phyloP scores from a whole-genome alignment of 1,139 yeast genomes.

The Williopsis jadinii region DNA sequence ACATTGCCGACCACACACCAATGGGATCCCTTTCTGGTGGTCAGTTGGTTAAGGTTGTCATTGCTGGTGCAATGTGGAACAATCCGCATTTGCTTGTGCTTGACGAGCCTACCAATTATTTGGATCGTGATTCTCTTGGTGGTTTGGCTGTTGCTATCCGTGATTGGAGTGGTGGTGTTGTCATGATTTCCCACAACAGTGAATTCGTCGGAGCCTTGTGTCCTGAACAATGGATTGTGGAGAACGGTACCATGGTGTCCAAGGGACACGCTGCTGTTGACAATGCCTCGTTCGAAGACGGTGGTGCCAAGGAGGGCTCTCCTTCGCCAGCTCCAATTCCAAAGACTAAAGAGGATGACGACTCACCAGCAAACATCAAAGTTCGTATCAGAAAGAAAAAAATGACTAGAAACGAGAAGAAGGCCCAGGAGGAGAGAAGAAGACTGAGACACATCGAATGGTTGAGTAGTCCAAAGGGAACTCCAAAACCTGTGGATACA shows the following conservation, averaged over 20 bases:
- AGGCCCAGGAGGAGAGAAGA: constrained; percentile 86
- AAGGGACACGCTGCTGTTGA: constrained; percentile 78
- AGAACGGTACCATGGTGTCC: constrained; percentile 82
- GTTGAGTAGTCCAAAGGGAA: constrained; percentile 95
- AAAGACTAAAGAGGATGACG: constrained; percentile 58
- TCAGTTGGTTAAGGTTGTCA: constrained; percentile 94
- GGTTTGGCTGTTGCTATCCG: constrained; percentile 96
- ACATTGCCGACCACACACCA: constrained; percentile 96
- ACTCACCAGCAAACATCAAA: constrained; percentile 94
- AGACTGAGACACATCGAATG: constrained; percentile 91
- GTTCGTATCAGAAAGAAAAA: constrained; percentile 89
- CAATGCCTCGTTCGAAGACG: constrained; percentile 73
- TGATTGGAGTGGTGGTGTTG: constrained; percentile 98
- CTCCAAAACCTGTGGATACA: constrained; percentile 89
- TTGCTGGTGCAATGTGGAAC: constrained; percentile 99
- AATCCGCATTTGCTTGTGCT: constrained; percentile 96
- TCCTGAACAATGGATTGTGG: constrained; percentile 98
- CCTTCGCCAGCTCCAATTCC: constrained; percentile 34
- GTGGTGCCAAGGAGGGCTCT: constrained; percentile 40
- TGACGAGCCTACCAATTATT: constrained; percentile 97
- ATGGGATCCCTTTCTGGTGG: constrained; percentile 97
- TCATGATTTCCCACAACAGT: constrained; percentile 95
- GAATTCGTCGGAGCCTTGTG: constrained; percentile 97
- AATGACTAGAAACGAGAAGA: constrained; percentile 94
- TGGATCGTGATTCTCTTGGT: constrained; percentile 96